Conservation (phyloP, 2,329 filamentous ascomycete genomes). For the Monosporascus sp. region DNA sequence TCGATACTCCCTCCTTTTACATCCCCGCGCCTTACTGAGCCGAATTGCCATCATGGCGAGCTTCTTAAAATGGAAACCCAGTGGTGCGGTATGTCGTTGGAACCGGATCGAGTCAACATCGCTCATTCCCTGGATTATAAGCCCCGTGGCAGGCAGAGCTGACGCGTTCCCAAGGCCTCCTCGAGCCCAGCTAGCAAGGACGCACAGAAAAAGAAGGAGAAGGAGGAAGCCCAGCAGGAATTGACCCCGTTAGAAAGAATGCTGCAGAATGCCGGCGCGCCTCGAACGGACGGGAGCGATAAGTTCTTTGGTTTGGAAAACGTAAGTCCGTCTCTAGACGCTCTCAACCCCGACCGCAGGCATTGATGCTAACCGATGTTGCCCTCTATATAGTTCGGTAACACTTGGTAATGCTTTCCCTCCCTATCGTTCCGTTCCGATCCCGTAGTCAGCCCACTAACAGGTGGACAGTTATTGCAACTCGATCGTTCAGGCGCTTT, state of each 20-base stretch:
- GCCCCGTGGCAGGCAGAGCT: conserved; percentile 7
- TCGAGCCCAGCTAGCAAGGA: conserved; percentile 40
- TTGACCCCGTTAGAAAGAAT: conserved; percentile 65
- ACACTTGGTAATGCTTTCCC: conserved; percentile 70
- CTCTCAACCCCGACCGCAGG: background rate
- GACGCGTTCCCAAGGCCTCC: conserved; percentile 34
- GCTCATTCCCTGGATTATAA: background rate
- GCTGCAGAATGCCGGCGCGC: conserved; percentile 72
- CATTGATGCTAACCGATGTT: conserved; percentile 29
- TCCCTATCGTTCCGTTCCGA: conserved; percentile 6
- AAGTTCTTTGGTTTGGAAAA: conserved; percentile 99
- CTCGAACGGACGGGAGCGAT: conserved; percentile 85
- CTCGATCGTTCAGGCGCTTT: conserved; percentile 94
- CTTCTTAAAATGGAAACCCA: conserved; percentile 55
- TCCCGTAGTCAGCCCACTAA: conserved; percentile 21
- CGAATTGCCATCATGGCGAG: conserved; percentile 41
- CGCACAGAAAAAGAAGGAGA: conserved; percentile 51
- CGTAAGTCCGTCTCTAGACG: conserved; percentile 44
- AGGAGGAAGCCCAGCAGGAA: conserved; percentile 53
- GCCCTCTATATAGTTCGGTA: conserved; percentile 71
- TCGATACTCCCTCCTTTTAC: background rate
- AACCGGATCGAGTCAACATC: conserved; percentile 1
- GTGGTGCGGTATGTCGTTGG: conserved; percentile 44
- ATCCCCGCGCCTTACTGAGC: background rate
- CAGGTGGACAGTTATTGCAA: conserved; percentile 75